A percentile compares a stretch with the other conserved stretches of the same genome.
Evolutionary conservation across 129 eudicot genomes (phyloP).

Genomic region (Deinandra increscens): DNA sequence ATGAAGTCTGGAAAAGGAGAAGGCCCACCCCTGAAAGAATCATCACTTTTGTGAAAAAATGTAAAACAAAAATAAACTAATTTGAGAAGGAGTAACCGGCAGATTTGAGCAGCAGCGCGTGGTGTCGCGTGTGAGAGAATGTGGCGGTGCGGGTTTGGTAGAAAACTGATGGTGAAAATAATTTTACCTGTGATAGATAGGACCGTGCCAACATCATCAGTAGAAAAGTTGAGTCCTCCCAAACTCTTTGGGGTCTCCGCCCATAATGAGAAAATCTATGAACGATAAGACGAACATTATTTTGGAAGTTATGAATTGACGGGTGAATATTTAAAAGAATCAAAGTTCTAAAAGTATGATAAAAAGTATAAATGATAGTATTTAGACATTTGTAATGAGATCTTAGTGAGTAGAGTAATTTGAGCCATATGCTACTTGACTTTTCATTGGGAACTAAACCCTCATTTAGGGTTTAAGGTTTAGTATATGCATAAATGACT

Average conservation of each 20-base stretch:
- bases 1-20: conserved; percentile 55
- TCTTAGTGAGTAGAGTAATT: not conserved
- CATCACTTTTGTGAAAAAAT: not conserved
- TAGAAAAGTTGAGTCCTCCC: conserved; percentile 73
- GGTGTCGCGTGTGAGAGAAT: too few species aligned
- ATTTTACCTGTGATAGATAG: conserved; percentile 64
- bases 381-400: not conserved
- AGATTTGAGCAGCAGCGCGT: too few species aligned
- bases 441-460: too few species aligned
- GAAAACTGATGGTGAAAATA: too few species aligned
- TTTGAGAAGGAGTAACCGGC: too few species aligned
- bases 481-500: too few species aligned
- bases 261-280: conserved; percentile 91
- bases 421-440: not conserved
- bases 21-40: conserved; percentile 65
- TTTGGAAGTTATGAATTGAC: not conserved
- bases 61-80: not conserved
- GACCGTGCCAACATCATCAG: conserved; percentile 67
- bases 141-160: too few species aligned
- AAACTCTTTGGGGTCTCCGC: conserved; percentile 76
- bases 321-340: conserved; percentile 10
- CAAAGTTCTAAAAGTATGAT: not conserved
- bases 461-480: too few species aligned
- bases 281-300: not conserved
- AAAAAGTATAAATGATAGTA: conserved; percentile 1